Conservation (phyloP, 441 rosid genomes). For the Erodium moschatum region DNA sequence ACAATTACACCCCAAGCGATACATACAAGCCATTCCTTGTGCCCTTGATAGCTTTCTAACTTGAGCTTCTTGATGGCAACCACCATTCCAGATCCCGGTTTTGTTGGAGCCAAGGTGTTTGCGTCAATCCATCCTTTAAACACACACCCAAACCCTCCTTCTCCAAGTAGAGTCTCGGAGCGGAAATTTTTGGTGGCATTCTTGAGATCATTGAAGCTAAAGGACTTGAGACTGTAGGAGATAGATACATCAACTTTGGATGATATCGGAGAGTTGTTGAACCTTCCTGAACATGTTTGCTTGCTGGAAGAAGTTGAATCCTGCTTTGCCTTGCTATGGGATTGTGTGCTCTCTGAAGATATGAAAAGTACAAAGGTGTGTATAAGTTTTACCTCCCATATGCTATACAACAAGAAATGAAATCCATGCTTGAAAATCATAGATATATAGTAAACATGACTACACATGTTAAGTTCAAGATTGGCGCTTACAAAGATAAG, state of each 20-base stretch:
- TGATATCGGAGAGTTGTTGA: slow-evolving; percentile 19
- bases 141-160: slow-evolving; percentile 54
- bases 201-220: slow-evolving; percentile 44
- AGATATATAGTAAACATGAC: neutral
- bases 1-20: neutral
- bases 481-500: neutral
- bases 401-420: neutral
- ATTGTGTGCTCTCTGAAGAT: slow-evolving; percentile 29
- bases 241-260: slow-evolving; percentile 25
- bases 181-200: slow-evolving; percentile 49
- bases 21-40: slow-evolving; percentile 65
- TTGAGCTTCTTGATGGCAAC: slow-evolving; percentile 59
- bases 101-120: slow-evolving; percentile 39
- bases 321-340: slow-evolving; percentile 16
- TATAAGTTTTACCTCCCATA: neutral
- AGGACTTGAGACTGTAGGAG: slow-evolving; percentile 37
- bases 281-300: slow-evolving; percentile 20
- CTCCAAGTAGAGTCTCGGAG: slow-evolving; percentile 42
- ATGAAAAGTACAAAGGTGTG: slow-evolving; percentile 1
- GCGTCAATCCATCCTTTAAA: slow-evolving; percentile 55
- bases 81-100: slow-evolving; percentile 43
- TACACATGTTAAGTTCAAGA: neutral
- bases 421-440: neutral
- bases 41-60: slow-evolving; percentile 42
- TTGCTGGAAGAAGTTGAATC: slow-evolving; percentile 16